Evolutionary conservation across 2,329 filamentous ascomycete species (phyloP).

Genomic region (Trichothecium roseum): DNA sequence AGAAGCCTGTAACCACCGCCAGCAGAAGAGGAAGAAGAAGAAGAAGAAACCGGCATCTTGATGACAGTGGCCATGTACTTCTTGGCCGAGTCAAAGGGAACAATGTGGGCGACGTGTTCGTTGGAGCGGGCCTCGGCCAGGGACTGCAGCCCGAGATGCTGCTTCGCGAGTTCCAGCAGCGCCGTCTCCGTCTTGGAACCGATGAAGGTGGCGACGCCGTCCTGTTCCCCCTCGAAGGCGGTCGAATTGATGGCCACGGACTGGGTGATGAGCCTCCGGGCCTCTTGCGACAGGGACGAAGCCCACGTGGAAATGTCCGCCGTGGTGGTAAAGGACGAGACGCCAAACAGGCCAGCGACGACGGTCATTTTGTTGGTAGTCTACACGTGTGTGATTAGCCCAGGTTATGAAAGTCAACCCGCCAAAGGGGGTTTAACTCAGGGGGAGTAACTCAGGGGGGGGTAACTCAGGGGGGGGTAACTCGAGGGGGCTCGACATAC

Average conservation of each 20-base stretch:
- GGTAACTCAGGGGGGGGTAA: too few species aligned
- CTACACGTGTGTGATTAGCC: too few species aligned
- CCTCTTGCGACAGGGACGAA: slow-evolving; percentile 10
- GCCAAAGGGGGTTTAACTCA: too few species aligned
- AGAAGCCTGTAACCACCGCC: slow-evolving; percentile 36
- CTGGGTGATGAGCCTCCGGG: slow-evolving; percentile 25
- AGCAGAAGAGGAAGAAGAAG: too few species aligned
- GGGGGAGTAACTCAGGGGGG: too few species aligned
- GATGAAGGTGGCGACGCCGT: slow-evolving; percentile 28
- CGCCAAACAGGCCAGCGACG: slow-evolving; percentile 11
- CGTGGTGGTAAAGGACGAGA: slow-evolving; percentile 10
- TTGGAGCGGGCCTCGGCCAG: slow-evolving; percentile 36
- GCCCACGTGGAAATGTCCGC: slow-evolving; percentile 12
- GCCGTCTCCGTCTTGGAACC: slow-evolving; percentile 47
- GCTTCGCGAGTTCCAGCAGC: slow-evolving; percentile 36
- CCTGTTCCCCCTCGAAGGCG: slow-evolving; percentile 37
- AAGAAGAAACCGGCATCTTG: slow-evolving; percentile 18
- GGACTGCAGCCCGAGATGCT: slow-evolving; percentile 35
- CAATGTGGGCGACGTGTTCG: slow-evolving; percentile 32
- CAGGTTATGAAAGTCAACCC: too few species aligned
- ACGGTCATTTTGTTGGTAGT: slow-evolving; percentile 18
- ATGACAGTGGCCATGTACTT: slow-evolving; percentile 48
- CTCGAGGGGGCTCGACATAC: too few species aligned
- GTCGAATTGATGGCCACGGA: slow-evolving; percentile 34
- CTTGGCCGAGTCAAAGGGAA: slow-evolving; percentile 42